phyloP scores from a whole-genome alignment of 2,329 filamentous ascomycete species.

The Hymenoscyphus fraxineus region DNA sequence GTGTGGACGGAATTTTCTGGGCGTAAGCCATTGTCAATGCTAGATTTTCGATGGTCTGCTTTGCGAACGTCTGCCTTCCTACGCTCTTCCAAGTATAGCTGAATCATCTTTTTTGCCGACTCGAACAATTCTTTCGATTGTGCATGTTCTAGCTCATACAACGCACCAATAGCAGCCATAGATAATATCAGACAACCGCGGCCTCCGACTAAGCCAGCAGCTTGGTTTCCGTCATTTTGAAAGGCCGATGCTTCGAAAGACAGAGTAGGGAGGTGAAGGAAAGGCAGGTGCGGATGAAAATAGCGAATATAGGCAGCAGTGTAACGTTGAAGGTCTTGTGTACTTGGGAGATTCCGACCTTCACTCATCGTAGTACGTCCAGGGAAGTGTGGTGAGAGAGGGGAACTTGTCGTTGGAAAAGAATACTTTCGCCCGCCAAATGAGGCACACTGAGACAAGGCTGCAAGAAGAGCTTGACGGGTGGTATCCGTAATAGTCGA shows the following conservation, averaged over 20 bases:
- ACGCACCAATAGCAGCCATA: conserved; percentile 78
- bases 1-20: conserved; percentile 66
- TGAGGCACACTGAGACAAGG: conserved; percentile 52
- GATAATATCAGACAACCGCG: conserved; percentile 82
- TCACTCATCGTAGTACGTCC: conserved; percentile 48
- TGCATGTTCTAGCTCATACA: conserved; percentile 81
- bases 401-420: conserved; percentile 52
- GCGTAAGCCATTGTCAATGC: conserved; percentile 45
- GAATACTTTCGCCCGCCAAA: conserved; percentile 63
- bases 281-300: conserved; percentile 93
- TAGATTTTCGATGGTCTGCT: conserved; percentile 52
- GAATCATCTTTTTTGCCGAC: conserved; percentile 92
- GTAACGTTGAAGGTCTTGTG: conserved; percentile 82
- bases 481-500: conserved; percentile 64
- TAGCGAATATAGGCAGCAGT: conserved; percentile 86
- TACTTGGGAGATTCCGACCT: conserved; percentile 67
- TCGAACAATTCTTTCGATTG: conserved; percentile 85
- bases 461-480: conserved; percentile 57
- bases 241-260: conserved; percentile 79
- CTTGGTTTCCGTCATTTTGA: conserved; percentile 56
- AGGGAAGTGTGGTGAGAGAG: conserved; percentile 50
- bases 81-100: conserved; percentile 85
- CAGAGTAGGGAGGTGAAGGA: conserved; percentile 85
- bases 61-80: conserved; percentile 77
- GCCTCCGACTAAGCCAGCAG: conserved; percentile 63